Base-by-base conservation (phyloP, 192 early-diverging fungal genomes). In the Rhizophagus sp. region DNA sequence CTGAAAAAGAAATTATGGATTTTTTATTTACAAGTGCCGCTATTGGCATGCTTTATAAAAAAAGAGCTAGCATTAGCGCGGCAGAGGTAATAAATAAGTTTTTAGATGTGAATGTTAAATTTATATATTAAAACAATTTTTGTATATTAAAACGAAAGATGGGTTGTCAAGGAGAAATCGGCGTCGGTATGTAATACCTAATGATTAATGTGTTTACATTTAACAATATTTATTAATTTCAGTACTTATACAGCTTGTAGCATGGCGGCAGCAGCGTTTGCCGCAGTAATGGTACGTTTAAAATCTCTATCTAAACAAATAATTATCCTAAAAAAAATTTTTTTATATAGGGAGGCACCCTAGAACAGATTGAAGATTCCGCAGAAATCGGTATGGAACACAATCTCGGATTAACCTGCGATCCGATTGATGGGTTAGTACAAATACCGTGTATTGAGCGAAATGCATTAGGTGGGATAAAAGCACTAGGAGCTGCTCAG, bases 161-260 rank as follows among this genome's bases (percentile, higher is more conserved):
- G 91, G 97, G 97, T 63, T 99, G 97, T 84, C 96, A 97, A 82
- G 97, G 97, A 64, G 97, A 99, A 86, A 96, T 99, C 4, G 97
- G 97, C 73, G 97, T 99, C 44, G 78, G 78, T 79, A 62, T 10
- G 76, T 78, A 65, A 65, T 19, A 65, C 24, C 9, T 49, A 13
- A 61, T 30, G 3, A 19, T 47, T 67, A 44, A 25, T 22, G 19
- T n/a, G 12, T 52, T 49, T 15, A 30, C 30, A 52, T 12, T 9
- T 24, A 9, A 73, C n/a, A 30, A 52, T 15, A 27, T 49, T 73
- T 13, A n/a, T 30, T 33, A 47, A 73, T 41, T 41, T 44, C 9
- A 2, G 41, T 25, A 22, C 27, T 65, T 19, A 12, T 30, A 25
- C 5, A 19, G 96, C 97, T 13, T 99, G 97, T 83, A 94, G 93